Evolutionary conservation across 129 eudicot species (phyloP), one percentile per base, ranked within the genome.

Genomic region (Centrapalus pauciflorus): DNA sequence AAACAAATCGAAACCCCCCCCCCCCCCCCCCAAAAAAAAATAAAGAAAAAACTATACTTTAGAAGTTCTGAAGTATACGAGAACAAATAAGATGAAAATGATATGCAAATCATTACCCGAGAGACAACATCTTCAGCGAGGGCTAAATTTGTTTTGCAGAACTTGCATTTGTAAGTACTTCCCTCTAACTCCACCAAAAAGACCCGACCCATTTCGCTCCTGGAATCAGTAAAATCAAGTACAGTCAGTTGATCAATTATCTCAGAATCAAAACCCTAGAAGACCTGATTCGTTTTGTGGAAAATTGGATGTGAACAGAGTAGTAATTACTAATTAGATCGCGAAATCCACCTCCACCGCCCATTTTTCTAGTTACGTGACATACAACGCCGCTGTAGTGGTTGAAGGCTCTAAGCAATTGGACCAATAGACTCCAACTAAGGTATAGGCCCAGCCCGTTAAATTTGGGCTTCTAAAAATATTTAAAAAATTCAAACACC

Each of bases 161-260:
- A 85, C 72, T 83, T 89, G 87, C 97, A 89, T 69, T 70, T 73
- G 85, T 89, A 89, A 67, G 87, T 76, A 26, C 87, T 78, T 40
- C 96, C 96, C 55, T 89, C 96, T 17, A 89, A 69, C 74, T 89
- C 93, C 75, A 89, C 87, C 80, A 85, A 41, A 69, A 82, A 88
- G 21, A 85, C 65, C 83, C 96, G 83, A 27, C 93, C 96, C 96
- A 89, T 88, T 77, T 55, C 46, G 63, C 25, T 26, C 4, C 71
- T 48, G 55, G 37, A 8, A 34, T 56, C 46, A 32, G 11, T 35
- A n/a, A 37, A 58, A 67, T 59, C 67, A 14, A 65, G 32, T 23
- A n/a, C 59, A 17, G 37, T 33, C 27, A 26, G 71, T 13, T 25
- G n/a, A 33, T 10, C 7, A 1, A 40, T 12, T 67, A 8, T 12